These are phyloP conservation scores for Aschersonia sp. DNA, from an alignment of 2,329 filamentous ascomycete species.

Conservation along the genomic window DNA sequence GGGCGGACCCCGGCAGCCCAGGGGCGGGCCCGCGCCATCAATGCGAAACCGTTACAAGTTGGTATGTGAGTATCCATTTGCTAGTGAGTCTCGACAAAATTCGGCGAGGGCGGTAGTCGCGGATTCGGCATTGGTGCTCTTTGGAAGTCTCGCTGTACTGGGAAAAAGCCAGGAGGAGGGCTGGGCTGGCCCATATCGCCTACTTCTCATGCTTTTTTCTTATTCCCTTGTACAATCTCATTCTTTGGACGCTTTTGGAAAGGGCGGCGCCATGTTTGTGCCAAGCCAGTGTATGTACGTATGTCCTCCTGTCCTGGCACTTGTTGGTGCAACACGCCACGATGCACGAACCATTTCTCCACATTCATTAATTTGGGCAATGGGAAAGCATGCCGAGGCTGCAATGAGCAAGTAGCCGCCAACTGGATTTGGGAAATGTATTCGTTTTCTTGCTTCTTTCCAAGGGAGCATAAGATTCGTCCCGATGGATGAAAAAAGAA, in stretches of 20 bases:
- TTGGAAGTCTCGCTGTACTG: too few relatives aligned
- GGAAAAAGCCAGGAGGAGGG: background rate
- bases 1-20: background rate
- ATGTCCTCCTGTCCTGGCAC: too few relatives aligned
- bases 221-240: too few relatives aligned
- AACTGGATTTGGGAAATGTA: too few relatives aligned
- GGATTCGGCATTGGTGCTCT: too few relatives aligned
- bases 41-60: background rate
- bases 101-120: too few relatives aligned
- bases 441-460: too few relatives aligned
- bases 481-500: too few relatives aligned
- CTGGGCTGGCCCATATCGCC: background rate
- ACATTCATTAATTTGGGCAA: background rate
- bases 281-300: too few relatives aligned
- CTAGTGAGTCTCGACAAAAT: background rate
- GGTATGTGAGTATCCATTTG: background rate
- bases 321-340: background rate
- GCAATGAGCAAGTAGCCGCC: too few relatives aligned
- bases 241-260: background rate
- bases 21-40: background rate
- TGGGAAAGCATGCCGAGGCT: background rate
- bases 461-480: too few relatives aligned
- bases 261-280: background rate
- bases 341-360: constrained; percentile 2
- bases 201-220: too few relatives aligned